phyloP scores from a whole-genome alignment of 129 eudicot genomes.

The Escallonia herrerae region DNA sequence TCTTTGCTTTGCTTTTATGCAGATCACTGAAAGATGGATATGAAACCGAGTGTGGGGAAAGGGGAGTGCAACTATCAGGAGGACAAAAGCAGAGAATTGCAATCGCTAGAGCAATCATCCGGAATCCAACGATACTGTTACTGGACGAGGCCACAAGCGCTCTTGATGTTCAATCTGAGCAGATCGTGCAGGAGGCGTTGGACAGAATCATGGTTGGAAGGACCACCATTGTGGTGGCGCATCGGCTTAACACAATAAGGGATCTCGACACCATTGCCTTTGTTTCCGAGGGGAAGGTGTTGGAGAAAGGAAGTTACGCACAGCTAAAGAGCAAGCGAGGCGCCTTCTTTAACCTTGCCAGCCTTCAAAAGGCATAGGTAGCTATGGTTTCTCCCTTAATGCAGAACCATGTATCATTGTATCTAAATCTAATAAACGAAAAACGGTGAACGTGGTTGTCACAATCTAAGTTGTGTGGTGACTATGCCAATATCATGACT shows the following conservation, averaged over 20 bases:
- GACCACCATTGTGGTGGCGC: slow-evolving; percentile 88
- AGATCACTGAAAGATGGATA: slow-evolving; percentile 82
- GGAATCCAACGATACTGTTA: slow-evolving; percentile 54
- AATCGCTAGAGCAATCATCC: slow-evolving; percentile 74
- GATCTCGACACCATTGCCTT: slow-evolving; percentile 70
- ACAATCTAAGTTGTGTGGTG: no score
- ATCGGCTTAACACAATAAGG: slow-evolving; percentile 71
- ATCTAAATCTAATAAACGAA: no score
- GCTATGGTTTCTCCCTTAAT: no score
- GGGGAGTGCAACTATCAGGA: slow-evolving; percentile 90
- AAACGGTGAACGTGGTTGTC: no score
- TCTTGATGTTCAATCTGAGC: slow-evolving; percentile 80
- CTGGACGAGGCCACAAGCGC: slow-evolving; percentile 95
- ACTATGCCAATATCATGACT: no score
- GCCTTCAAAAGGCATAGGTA: slow-evolving; percentile 43
- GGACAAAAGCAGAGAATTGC: slow-evolving; percentile 90
- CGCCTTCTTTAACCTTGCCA: slow-evolving; percentile 77
- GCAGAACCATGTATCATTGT: no score
- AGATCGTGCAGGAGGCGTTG: slow-evolving; percentile 76
- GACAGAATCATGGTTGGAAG: slow-evolving; percentile 85
- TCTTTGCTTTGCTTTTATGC: not conserved
- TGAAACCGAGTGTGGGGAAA: slow-evolving; percentile 82
- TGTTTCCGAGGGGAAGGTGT: slow-evolving; percentile 68
- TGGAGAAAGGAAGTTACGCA: slow-evolving; percentile 62
- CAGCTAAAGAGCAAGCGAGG: slow-evolving; percentile 73